These are phyloP conservation scores for Penicillium sp. DNA, from an alignment of 2,329 filamentous ascomycete genomes.

Conservation along the genomic window DNA sequence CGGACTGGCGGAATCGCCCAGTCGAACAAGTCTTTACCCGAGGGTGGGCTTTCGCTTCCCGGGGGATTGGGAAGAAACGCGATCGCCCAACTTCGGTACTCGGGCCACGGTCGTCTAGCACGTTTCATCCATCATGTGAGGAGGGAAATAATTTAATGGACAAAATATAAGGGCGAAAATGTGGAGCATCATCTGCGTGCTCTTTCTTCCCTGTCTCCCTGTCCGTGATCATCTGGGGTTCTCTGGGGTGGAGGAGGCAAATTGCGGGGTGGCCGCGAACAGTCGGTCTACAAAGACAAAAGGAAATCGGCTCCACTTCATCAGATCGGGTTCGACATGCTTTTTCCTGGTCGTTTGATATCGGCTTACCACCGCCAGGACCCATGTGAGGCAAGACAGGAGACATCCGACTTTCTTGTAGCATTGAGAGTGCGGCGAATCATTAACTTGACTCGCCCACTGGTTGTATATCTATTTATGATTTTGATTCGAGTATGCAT, in stretches of 20 bases:
- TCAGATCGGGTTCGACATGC: neutral
- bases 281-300: conserved; percentile 1
- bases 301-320: conserved; percentile 5
- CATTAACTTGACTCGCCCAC: neutral
- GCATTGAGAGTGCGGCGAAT: neutral
- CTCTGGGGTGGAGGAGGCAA: conserved; percentile 2
- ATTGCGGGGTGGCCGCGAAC: conserved; percentile 12
- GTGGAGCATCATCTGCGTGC: conserved; percentile 16
- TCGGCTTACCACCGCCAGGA: neutral
- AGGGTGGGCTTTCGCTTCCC: conserved; percentile 16
- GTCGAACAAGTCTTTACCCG: neutral
- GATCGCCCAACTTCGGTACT: conserved; percentile 10
- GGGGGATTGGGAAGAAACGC: conserved; percentile 18
- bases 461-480: neutral
- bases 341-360: conserved; percentile 3
- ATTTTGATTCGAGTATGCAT: neutral
- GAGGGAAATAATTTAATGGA: neutral
- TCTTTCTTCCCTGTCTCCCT: conserved; percentile 8
- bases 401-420: neutral
- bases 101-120: conserved; percentile 23
- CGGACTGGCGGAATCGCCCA: neutral
- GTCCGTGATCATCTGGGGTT: conserved; percentile 19
- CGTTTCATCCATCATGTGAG: conserved; percentile 37
- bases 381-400: neutral
- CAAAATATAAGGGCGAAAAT: conserved; percentile 1